Evolutionary conservation across 176 grass and related monocot genomes (phyloP), one percentile per base, ranked within the genome.

Genomic region (Zea mays): DNA sequence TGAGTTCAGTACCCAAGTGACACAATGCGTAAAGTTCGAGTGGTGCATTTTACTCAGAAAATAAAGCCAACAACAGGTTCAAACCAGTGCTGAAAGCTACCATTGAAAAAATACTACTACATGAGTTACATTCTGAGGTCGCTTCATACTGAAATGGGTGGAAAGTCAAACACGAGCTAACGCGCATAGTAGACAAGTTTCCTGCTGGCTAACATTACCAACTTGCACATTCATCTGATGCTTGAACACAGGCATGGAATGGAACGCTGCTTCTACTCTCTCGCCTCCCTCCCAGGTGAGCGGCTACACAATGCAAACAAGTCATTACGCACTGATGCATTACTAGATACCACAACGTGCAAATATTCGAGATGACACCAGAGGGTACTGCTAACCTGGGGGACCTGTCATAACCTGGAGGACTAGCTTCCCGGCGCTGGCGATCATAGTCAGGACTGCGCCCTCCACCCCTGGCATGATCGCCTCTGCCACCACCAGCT

Each of bases 201-300:
- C 36, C 8, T 56, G 72, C 77, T 71, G 70, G 44, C 52, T 70
- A 80, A 63, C 37, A 65, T 37, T 15, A 85, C 40, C 77, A 65
- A 60, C 63, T n/a, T 34, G 9, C n/a, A 62, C 33, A 39, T 41
- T 44, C 56, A 80, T 72, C 65, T n/a, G 36, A 71, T 65, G 66
- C 59, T 65, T 17, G 6, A 66, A n/a, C 15, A 39, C 55, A 81
- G 20, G 41, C 58, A 35, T 60, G 35, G 4, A 55, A 20, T 27
- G 27, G 27, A 27, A 27, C 27, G 27, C 27, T 3, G 6, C 8
- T 44, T 67, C 82, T 65, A 91, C 40, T 84, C 77, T 44, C 79
- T 83, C 9, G 83, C 85, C 0, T 85, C 79, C 82, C 82, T 88
- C 19, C 79, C 58, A 71, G 88, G 88, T 0, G 90, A 89, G 40